Evolutionary conservation across 2,329 filamentous ascomycete species (phyloP).

Genomic region (Biscogniauxia sp.): DNA sequence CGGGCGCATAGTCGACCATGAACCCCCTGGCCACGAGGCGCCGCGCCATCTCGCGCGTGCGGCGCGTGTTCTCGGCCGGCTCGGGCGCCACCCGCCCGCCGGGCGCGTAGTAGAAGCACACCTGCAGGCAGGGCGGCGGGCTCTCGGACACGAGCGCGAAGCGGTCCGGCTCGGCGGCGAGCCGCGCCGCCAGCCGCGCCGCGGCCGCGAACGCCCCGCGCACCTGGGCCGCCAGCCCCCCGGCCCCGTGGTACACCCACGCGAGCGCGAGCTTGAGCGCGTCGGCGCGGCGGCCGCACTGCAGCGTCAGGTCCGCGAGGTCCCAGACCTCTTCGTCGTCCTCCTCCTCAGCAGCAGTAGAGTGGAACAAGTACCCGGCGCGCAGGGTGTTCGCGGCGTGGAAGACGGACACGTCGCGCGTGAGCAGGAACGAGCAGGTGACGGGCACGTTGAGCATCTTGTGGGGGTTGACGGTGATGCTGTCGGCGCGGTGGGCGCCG

Average conservation of each 20-base stretch:
- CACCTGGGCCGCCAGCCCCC: slow-evolving; percentile 68
- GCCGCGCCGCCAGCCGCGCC: slow-evolving; percentile 59
- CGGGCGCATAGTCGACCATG: slow-evolving; percentile 62
- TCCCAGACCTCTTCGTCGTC: slow-evolving; percentile 67
- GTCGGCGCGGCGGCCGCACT: slow-evolving; percentile 87
- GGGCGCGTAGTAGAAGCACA: slow-evolving; percentile 86
- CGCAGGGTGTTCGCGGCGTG: slow-evolving; percentile 81
- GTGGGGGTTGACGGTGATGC: slow-evolving; percentile 86
- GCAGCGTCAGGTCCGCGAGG: slow-evolving; percentile 85
- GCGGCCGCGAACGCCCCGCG: slow-evolving; percentile 73
- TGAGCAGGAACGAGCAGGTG: slow-evolving; percentile 87
- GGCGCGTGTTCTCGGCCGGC: slow-evolving; percentile 45
- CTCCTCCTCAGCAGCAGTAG: slow-evolving; percentile 33
- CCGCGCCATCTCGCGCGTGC: slow-evolving; percentile 48
- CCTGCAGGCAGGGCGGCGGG: slow-evolving; percentile 84
- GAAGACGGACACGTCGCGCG: slow-evolving; percentile 72
- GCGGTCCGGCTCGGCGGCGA: slow-evolving; percentile 52
- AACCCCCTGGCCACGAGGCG: slow-evolving; percentile 51
- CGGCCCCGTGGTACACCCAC: slow-evolving; percentile 84
- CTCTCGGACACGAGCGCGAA: slow-evolving; percentile 72
- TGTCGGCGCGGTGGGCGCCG: slow-evolving; percentile 74
- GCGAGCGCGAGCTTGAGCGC: slow-evolving; percentile 81
- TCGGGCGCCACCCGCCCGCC: slow-evolving; percentile 47
- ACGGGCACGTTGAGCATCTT: slow-evolving; percentile 94
- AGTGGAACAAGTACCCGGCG: slow-evolving; percentile 83